These are phyloP conservation scores for Apiotrichum brassicae DNA, from an alignment of 1,284 basidiomycete species.

Conservation along the genomic window DNA sequence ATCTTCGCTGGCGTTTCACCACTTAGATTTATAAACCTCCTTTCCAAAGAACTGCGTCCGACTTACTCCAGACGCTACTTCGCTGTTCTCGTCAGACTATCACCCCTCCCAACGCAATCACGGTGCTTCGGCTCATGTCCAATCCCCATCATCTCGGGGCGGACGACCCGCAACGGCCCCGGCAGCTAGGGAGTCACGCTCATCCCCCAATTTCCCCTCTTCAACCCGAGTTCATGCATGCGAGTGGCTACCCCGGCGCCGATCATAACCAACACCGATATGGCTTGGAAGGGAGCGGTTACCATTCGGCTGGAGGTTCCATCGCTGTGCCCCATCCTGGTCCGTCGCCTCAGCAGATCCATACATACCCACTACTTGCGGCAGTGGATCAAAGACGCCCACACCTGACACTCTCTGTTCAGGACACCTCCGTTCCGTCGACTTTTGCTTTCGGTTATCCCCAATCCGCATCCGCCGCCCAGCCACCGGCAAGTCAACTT, in stretches of 20 bases:
- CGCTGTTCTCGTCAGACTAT: too few species aligned
- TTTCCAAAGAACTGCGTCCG: too few species aligned
- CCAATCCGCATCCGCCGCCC: background rate
- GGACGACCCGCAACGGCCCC: background rate
- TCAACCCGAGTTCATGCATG: background rate
- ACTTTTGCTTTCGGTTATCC: conserved; percentile 8
- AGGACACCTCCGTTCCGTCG: too few species aligned
- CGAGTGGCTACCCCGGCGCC: background rate
- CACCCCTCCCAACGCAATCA: background rate
- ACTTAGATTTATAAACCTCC: too few species aligned
- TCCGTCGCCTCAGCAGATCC: too few species aligned
- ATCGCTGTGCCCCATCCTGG: too few species aligned
- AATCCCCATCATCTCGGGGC: conserved; percentile 5
- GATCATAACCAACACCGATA: background rate
- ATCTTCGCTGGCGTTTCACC: too few species aligned
- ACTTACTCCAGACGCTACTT: too few species aligned
- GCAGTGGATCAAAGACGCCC: too few species aligned
- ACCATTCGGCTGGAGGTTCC: too few species aligned
- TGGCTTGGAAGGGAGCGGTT: background rate
- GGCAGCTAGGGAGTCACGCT: background rate
- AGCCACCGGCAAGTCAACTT: background rate
- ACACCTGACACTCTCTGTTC: too few species aligned
- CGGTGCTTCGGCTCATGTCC: conserved; percentile 5
- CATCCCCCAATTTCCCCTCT: background rate
- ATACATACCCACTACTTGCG: too few species aligned